Evolutionary conservation across 2,329 filamentous ascomycete genomes (phyloP).

Genomic region (Cladosporium sp.): DNA sequence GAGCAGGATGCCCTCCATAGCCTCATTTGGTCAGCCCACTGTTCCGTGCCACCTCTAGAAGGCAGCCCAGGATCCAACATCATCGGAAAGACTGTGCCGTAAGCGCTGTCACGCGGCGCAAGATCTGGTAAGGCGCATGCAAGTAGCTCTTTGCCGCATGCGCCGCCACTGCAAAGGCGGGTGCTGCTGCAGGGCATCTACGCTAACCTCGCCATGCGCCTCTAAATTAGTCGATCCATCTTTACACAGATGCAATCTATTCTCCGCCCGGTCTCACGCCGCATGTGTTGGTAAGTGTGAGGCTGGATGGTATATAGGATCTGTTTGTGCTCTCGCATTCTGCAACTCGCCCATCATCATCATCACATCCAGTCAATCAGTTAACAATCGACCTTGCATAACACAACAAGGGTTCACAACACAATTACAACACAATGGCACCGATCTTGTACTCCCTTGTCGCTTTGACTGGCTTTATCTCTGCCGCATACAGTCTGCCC

Average conservation of each 20-base stretch:
- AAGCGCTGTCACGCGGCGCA: constrained; percentile 16
- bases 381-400: background rate
- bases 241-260: constrained; percentile 18
- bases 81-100: constrained; percentile 12
- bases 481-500: constrained; percentile 5
- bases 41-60: background rate
- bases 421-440: constrained; percentile 7
- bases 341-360: constrained; percentile 17
- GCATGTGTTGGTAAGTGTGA: constrained; percentile 15
- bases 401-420: constrained; percentile 3
- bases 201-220: constrained; percentile 16
- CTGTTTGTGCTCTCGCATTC: constrained; percentile 10
- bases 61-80: background rate
- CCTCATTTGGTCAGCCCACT: background rate
- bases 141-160: constrained; percentile 9
- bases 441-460: constrained; percentile 9
- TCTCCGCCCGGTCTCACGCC: constrained; percentile 14
- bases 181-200: constrained; percentile 9
- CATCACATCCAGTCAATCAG: constrained; percentile 1
- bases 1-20: background rate
- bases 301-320: constrained; percentile 13
- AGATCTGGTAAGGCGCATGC: constrained; percentile 16
- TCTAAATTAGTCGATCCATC: constrained; percentile 18
- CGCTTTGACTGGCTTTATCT: constrained; percentile 2
- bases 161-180: constrained; percentile 8